Evolutionary conservation across 371 early-diverging fungal genomes (phyloP), one percentile per base, ranked within the genome.

Genomic region (Ordospora pajunii): DNA sequence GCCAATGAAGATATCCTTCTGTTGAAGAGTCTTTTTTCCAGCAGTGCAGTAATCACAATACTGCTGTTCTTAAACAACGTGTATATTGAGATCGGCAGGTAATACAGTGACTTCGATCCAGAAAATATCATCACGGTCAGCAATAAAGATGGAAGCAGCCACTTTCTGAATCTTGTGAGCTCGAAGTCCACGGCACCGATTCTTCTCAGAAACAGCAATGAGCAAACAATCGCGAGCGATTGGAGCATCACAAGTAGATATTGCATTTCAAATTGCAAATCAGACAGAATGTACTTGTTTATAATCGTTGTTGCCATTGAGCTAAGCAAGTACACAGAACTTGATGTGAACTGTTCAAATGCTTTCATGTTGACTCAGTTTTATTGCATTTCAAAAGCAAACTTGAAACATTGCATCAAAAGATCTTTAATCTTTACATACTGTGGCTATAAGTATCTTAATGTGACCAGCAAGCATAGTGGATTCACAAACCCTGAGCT

Each of bases 61-160:
- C 94, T 93, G 75, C 93, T 78, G 86, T 98, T 98, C 85, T 98
- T 98, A 85, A 96, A 94, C 54, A 98, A 89, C 27, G 97, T 96
- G 80, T 94, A 97, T 8, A 97, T 83, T 9, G 96, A 79, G 44
- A 85, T 78, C 40, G 90, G 88, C 46, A 98, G 87, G 83, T 89
- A 92, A 77, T 93, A 91, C 8, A 96, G 83, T 84, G 90, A 87
- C 90, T 95, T 87, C 87, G 92, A 85, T 45, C 97, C 97, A 2
- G 95, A 93, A 84, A 94, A 95, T 67, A 98, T 91, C 97, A 98
- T 98, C 53, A 89, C 87, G 3, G 90, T 90, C 43, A 96, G 87
- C 50, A 90, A 88, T 17, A 90, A 69, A 1, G 93, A 90, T 53
- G 94, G 90, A 1, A 90, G 88, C 78, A 92, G 87, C 96, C 96